Conservation (phyloP, 2,329 filamentous ascomycete species). For the Penicillium sp. region DNA sequence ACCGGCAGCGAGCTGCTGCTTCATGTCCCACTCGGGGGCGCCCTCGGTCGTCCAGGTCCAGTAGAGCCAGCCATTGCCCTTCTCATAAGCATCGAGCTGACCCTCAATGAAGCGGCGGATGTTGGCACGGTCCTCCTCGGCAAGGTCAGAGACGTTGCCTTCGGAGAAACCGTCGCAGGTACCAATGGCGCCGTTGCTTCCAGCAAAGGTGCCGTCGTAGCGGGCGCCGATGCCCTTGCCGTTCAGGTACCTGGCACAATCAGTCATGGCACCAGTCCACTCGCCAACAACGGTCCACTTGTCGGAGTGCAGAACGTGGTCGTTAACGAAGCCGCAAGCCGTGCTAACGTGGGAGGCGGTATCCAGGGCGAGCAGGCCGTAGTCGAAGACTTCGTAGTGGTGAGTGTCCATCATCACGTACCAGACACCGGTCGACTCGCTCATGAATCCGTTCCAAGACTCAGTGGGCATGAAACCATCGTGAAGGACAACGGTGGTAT, state of each 20-base stretch:
- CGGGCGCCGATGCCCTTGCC: constrained; percentile 60
- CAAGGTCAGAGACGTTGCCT: constrained; percentile 47
- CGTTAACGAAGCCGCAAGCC: constrained; percentile 55
- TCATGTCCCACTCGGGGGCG: constrained; percentile 50
- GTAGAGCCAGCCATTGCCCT: constrained; percentile 47
- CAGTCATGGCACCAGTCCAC: constrained; percentile 67
- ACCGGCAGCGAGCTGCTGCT: constrained; percentile 41
- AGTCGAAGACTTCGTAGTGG: constrained; percentile 50
- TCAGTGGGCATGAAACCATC: constrained; percentile 47
- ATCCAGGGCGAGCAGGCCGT: constrained; percentile 35
- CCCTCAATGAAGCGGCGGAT: constrained; percentile 47
- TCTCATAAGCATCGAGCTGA: constrained; percentile 47
- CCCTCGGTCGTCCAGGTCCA: constrained; percentile 53
- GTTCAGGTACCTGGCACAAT: constrained; percentile 54
- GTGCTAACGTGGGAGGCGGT: constrained; percentile 54
- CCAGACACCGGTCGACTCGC: constrained; percentile 40
- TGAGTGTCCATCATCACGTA: constrained; percentile 66
- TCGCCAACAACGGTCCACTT: constrained; percentile 69
- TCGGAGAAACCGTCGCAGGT: constrained; percentile 53
- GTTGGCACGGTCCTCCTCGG: constrained; percentile 35
- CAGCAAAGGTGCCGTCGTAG: constrained; percentile 54
- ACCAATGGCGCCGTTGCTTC: constrained; percentile 48
- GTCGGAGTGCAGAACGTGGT: constrained; percentile 53
- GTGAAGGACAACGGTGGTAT: constrained; percentile 56
- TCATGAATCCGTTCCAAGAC: constrained; percentile 63